Conservation (phyloP, 495 filamentous ascomycete genomes). For the Tetracladium marchalianum region DNA sequence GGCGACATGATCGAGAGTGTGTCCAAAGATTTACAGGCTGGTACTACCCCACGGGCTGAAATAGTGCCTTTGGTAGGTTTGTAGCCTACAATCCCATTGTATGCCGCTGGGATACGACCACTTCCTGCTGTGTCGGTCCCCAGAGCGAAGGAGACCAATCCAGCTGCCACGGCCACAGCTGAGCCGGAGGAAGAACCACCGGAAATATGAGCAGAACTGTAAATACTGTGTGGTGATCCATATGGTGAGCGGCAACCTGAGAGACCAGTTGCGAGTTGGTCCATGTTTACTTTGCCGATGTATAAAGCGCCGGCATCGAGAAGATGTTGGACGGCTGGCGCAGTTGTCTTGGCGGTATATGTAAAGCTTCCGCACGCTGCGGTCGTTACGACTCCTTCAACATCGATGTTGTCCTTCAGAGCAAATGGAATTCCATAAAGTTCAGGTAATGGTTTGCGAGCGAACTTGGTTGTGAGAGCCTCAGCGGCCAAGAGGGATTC, state of each 20-base stretch:
- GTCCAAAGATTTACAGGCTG: slow-evolving; percentile 52
- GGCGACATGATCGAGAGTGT: slow-evolving; percentile 48
- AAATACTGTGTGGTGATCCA: slow-evolving; percentile 41
- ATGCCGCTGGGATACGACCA: slow-evolving; percentile 49
- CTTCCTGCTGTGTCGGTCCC: slow-evolving; percentile 61
- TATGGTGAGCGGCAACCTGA: slow-evolving; percentile 53
- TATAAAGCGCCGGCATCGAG: slow-evolving; percentile 46
- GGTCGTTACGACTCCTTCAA: slow-evolving; percentile 46
- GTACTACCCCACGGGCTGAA: slow-evolving; percentile 47
- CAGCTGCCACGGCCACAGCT: slow-evolving; percentile 45
- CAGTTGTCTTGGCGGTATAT: slow-evolving; percentile 33
- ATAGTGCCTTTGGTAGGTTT: slow-evolving; percentile 60
- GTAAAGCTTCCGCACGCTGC: slow-evolving; percentile 45
- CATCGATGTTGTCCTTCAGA: slow-evolving; percentile 56
- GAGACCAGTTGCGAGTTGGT: slow-evolving; percentile 58
- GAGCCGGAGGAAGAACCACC: slow-evolving; percentile 56
- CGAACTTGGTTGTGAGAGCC: slow-evolving; percentile 30
- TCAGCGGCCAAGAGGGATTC: slow-evolving; percentile 31
- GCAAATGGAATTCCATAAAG: slow-evolving; percentile 57
- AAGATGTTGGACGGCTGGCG: slow-evolving; percentile 26
- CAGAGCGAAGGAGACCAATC: slow-evolving; percentile 50
- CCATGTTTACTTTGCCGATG: slow-evolving; percentile 58
- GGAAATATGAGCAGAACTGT: slow-evolving; percentile 44
- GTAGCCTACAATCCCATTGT: slow-evolving; percentile 57
- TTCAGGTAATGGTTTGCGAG: slow-evolving; percentile 39